Evolutionary conservation across 1,284 basidiomycete genomes (phyloP).

Genomic region (Trichosporon sp.): DNA sequence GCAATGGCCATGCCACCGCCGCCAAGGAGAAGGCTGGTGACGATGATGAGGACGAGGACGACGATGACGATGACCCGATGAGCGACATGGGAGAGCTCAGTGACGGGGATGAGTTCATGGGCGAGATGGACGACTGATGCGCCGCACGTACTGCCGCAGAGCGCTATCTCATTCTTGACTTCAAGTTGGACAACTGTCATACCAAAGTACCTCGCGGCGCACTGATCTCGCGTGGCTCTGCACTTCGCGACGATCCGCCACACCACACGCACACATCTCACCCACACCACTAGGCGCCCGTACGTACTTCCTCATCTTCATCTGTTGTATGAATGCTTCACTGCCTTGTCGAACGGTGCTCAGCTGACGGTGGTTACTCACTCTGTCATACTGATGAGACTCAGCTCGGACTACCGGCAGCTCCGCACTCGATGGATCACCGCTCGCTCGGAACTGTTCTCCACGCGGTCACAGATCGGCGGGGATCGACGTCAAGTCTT

Average conservation of each 20-base stretch:
- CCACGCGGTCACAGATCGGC: not conserved
- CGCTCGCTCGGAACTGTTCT: not conserved
- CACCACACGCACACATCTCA: no score
- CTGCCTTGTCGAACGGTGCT: not conserved
- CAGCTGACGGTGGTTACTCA: not conserved
- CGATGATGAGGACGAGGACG: slow-evolving; percentile 59
- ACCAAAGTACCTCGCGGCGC: not conserved
- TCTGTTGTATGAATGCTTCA: slow-evolving; percentile 15
- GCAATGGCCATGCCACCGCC: slow-evolving; percentile 38
- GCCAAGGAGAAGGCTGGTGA: slow-evolving; percentile 35
- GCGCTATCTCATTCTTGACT: not conserved
- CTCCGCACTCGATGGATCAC: not conserved
- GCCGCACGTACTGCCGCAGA: not conserved
- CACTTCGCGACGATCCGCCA: not conserved
- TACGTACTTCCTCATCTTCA: not conserved
- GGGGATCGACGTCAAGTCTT: not conserved
- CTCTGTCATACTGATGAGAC: not conserved
- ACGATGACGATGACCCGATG: slow-evolving; percentile 70
- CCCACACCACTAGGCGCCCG: not conserved
- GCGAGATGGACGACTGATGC: slow-evolving; percentile 32
- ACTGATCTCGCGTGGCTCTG: not conserved
- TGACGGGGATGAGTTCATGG: slow-evolving; percentile 58
- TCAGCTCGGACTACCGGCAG: not conserved
- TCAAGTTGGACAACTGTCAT: not conserved
- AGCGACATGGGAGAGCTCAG: slow-evolving; percentile 85